Conservation (phyloP, 202 grass and related monocot species). For the Panicum hallii region DNA sequence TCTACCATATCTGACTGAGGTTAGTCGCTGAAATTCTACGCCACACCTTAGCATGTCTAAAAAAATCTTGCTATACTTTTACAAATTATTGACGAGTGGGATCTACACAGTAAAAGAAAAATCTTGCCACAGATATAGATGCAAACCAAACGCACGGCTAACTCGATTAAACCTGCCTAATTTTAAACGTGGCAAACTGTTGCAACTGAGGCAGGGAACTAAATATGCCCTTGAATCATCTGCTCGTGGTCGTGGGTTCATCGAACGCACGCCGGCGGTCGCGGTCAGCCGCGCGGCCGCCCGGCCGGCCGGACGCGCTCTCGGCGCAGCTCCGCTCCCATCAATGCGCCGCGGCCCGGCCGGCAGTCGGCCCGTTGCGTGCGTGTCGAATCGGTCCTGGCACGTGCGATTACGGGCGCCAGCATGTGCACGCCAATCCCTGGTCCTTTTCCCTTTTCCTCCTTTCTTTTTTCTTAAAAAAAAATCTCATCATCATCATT, state of each 20-base stretch:
- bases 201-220: too few species aligned
- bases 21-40: too few species aligned
- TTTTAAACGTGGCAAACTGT: too few species aligned
- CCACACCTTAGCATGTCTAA: too few species aligned
- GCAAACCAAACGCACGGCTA: too few species aligned
- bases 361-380: background rate
- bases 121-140: too few species aligned
- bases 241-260: background rate
- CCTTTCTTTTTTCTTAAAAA: background rate
- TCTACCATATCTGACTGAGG: too few species aligned
- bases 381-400: background rate
- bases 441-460: background rate
- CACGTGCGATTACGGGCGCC: background rate
- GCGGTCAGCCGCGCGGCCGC: background rate
- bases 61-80: too few species aligned
- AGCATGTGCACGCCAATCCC: background rate
- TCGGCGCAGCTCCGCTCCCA: background rate
- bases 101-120: too few species aligned
- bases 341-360: background rate
- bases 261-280: slow-evolving; percentile 14
- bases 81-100: too few species aligned
- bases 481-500: background rate
- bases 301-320: background rate
- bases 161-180: too few species aligned
- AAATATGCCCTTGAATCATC: too few species aligned